Conservation (phyloP, 495 filamentous ascomycete species). For the Aspergillus asperescens region DNA sequence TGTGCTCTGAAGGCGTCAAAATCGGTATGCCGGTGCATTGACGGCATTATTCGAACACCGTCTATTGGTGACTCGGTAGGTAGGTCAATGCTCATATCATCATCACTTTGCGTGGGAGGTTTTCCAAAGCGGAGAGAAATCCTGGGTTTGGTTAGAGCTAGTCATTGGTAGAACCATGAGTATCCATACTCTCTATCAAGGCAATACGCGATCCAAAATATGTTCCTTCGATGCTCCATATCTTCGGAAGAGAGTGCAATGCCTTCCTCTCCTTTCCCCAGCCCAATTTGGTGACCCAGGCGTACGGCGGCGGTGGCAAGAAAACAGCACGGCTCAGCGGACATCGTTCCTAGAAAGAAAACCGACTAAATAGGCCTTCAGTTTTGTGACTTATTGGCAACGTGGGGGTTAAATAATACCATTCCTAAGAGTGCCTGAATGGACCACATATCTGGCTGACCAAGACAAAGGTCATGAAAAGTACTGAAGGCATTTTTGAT, state of each 20-base stretch:
- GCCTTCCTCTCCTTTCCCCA: background rate
- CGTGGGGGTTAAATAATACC: constrained; percentile 2
- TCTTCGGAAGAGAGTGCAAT: constrained; percentile 2
- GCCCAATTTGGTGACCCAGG: constrained; percentile 14
- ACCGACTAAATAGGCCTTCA: constrained; percentile 5
- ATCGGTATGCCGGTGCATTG: background rate
- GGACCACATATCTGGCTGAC: constrained; percentile 15
- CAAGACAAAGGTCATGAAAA: constrained; percentile 15
- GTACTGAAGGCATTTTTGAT: constrained; percentile 16
- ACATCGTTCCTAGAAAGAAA: constrained; percentile 13
- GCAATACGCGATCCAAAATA: constrained; percentile 22
- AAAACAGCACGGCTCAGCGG: constrained; percentile 16
- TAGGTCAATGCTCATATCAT: constrained; percentile 10
- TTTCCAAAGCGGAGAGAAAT: constrained; percentile 18
- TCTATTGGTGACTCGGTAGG: constrained; percentile 3
- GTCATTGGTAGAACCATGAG: background rate
- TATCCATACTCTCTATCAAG: constrained; percentile 19
- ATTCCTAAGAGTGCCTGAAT: constrained; percentile 16
- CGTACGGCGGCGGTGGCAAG: constrained; percentile 18
- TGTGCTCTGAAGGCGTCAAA: constrained; percentile 16
- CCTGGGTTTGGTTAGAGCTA: constrained; percentile 8
- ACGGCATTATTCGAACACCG: constrained; percentile 4
- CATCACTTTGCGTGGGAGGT: constrained; percentile 15
- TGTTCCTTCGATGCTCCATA: constrained; percentile 5
- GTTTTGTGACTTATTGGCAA: background rate